phyloP scores from a whole-genome alignment of 192 early-diverging fungal genomes.

The Chytriomyces sp. region DNA sequence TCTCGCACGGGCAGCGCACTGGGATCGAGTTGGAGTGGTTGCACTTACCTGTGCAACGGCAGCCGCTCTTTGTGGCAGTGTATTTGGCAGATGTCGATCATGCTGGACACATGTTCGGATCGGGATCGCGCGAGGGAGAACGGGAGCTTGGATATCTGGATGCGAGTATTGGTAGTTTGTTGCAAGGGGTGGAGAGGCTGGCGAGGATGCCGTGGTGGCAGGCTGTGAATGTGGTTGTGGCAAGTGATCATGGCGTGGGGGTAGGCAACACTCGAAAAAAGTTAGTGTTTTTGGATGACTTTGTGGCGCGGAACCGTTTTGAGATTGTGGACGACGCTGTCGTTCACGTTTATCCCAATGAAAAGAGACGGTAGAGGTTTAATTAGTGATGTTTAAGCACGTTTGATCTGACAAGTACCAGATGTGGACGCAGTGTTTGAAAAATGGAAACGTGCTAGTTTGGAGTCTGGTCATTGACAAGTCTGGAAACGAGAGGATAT shows the following conservation, averaged over 20 bases:
- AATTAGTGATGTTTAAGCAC: neutral
- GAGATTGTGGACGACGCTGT: conserved; percentile 61
- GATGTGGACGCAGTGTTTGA: conserved; percentile 58
- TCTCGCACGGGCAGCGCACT: conserved; percentile 57
- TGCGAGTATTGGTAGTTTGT: conserved; percentile 60
- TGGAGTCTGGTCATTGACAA: conserved; percentile 34
- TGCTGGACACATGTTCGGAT: conserved; percentile 74
- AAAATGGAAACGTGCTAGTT: conserved; percentile 48
- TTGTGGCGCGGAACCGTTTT: conserved; percentile 59
- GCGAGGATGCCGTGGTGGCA: conserved; percentile 8
- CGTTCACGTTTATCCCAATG: conserved; percentile 63
- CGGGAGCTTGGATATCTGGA: conserved; percentile 57
- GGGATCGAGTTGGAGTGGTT: conserved; percentile 73
- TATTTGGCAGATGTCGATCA: conserved; percentile 82
- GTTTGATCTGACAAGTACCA: neutral
- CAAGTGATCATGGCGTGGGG: conserved; percentile 91
- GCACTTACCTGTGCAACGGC: conserved; percentile 64
- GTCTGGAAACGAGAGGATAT: conserved; percentile 76
- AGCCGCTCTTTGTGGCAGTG: conserved; percentile 72
- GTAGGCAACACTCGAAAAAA: conserved; percentile 38
- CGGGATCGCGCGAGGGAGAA: conserved; percentile 55
- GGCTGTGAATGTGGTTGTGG: conserved; percentile 64
- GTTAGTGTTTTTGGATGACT: conserved; percentile 77
- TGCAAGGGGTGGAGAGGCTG: conserved; percentile 38
- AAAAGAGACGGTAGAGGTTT: conserved; percentile 20